These are phyloP conservation scores for Ilex aquifolium DNA, from an alignment of 257 asterid species.

Conservation along the genomic window DNA sequence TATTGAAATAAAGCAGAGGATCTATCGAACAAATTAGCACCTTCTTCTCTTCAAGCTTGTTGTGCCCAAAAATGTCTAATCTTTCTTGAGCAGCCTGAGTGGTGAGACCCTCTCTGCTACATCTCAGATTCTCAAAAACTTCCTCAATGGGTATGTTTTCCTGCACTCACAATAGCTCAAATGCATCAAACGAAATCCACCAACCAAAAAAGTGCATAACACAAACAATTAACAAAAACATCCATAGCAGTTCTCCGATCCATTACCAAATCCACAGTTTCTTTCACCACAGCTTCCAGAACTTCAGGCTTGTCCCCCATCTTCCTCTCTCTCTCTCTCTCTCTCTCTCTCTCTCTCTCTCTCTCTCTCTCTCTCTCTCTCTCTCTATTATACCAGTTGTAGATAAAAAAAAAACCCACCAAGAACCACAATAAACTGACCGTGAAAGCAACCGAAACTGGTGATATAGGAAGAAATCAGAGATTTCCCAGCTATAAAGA, in stretches of 20 bases:
- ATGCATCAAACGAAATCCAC: constrained; percentile 9
- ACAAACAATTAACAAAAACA: constrained; percentile 11
- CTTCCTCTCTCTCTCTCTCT: constrained; percentile 16
- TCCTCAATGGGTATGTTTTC: constrained; percentile 95
- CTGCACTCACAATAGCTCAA: constrained; percentile 27
- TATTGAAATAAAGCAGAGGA: constrained; percentile 5
- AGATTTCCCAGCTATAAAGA: constrained; percentile 24
- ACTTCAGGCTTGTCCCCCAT: constrained; percentile 95
- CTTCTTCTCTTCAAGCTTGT: constrained; percentile 98
- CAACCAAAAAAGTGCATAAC: constrained; percentile 8
- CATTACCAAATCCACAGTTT: constrained; percentile 99
- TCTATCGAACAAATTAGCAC: constrained; percentile 22
- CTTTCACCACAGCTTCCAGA: constrained; percentile 93
- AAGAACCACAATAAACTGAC: constrained; percentile 29
- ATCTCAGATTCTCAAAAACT: constrained; percentile 91
- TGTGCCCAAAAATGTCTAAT: constrained; percentile 84
- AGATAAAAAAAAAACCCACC: constrained; percentile 31
- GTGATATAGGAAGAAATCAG: constrained; percentile 5
- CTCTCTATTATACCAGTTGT: constrained; percentile 9
- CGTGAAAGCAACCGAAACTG: constrained; percentile 14
- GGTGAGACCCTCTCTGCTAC: constrained; percentile 85
- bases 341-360: neutral
- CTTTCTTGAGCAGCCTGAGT: constrained; percentile 78
- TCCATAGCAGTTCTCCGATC: constrained; percentile 43
- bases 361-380: neutral